Percentiles rank a stretch among this genome's conserved stretches.
phyloP scores from a whole-genome alignment of 2,329 filamentous ascomycete genomes.

The Proliferodiscus dingleyae region DNA sequence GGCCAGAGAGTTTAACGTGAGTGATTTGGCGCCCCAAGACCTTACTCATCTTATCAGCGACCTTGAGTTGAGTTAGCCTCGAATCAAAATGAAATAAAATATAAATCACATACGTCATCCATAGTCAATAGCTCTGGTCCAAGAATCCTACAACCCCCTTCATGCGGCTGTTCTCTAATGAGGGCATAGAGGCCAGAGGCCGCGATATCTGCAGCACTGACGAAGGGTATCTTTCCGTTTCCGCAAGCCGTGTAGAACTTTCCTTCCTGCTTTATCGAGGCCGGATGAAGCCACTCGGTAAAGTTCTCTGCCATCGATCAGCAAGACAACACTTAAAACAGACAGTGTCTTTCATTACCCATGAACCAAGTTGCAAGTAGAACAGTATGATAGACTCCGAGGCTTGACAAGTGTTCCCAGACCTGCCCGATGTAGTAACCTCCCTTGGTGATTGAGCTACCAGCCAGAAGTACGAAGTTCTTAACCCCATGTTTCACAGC shows the following conservation, averaged over 20 bases:
- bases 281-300: slow-evolving; percentile 4
- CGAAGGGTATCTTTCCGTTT: slow-evolving; percentile 41
- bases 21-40: slow-evolving; percentile 13
- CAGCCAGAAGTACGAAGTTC: slow-evolving; percentile 41
- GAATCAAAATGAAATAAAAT: not conserved
- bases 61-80: slow-evolving; percentile 5
- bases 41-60: slow-evolving; percentile 16
- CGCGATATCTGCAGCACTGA: slow-evolving; percentile 44
- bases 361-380: slow-evolving; percentile 45
- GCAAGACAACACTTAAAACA: not conserved
- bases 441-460: slow-evolving; percentile 23
- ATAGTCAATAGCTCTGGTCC: slow-evolving; percentile 31
- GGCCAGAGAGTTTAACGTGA: slow-evolving; percentile 12
- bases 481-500: slow-evolving; percentile 33
- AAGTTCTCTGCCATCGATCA: slow-evolving; percentile 18
- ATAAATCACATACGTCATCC: slow-evolving; percentile 24
- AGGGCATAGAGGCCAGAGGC: slow-evolving; percentile 38
- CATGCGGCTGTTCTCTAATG: slow-evolving; percentile 33
- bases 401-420: slow-evolving; percentile 36
- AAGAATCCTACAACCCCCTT: slow-evolving; percentile 33
- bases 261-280: slow-evolving; percentile 35
- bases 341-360: slow-evolving; percentile 28
- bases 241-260: slow-evolving; percentile 41
- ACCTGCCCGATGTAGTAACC: slow-evolving; percentile 31
- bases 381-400: slow-evolving; percentile 38